Evolutionary conservation across 2,329 filamentous ascomycete species (phyloP), one percentile per base, ranked within the genome.

Genomic region (Paecilomyces variotii): DNA sequence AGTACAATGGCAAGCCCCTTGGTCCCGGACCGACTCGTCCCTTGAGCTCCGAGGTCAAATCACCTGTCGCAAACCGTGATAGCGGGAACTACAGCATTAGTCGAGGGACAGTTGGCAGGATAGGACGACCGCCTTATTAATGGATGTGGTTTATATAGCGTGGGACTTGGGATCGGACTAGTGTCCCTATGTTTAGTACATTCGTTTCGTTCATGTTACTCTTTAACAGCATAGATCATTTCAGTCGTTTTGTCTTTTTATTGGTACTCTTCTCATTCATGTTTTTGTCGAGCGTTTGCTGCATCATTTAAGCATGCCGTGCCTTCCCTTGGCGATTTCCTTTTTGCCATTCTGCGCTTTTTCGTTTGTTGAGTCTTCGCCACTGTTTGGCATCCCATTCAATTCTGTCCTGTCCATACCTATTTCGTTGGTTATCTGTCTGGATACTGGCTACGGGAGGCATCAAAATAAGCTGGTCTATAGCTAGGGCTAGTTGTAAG

Each of bases 81-180:
- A 45, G 39, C 12, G 39, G 39, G n/a, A n/a, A 45, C 7, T 45
- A 19, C n/a, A 57, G 56, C 24, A 34, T 35, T 39, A 52, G 39
- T 27, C 54, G 53, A 57, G 55, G 59, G 27, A 49, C 14, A 25
- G 56, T 50, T 19, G 62, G 65, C 19, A 61, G 61, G 9, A 65
- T 68, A 30, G 64, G 65, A 32, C 62, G 61, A 24, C 66, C 66
- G 53, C 66, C 66, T 30, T 68, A 68, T 56, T 68, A 62, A 49
- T 19, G 32, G 32, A 58, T 24, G 14, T 45, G 39, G 19, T 14
- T 45, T 45, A 32, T 24, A 45, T 45, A 45, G 39, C n/a, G 39
- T 19, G 14, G 39, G 39, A 19, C 39, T 19, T 19, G 39, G 39
- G 39, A 45, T 45, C 19, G 9, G 9, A 1, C 39, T 14, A 24